Base-by-base conservation (phyloP, 495 filamentous ascomycete species). In the Penicillium maclennaniae region DNA sequence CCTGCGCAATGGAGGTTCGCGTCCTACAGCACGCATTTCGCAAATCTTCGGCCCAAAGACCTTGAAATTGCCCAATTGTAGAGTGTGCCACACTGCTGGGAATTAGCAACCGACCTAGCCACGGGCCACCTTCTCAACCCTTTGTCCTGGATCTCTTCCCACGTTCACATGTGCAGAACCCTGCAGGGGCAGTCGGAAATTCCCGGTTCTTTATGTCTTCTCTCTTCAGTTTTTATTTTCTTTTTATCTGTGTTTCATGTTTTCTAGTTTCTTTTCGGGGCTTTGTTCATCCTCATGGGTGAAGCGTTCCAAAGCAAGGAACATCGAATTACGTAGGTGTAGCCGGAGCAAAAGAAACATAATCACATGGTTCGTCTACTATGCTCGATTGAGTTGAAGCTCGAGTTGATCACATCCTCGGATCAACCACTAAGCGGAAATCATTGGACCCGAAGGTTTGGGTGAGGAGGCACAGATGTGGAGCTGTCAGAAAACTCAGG, bases 81-180 rank as follows among this genome's bases (percentile, higher is more conserved):
- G 37, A 10, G 1, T 19, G 50, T 59, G 16, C 62, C 62, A 62
- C 34, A 34, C 6, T 8, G 36, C 42, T 57, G 62, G 61, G 55
- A 59, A 65, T 59, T 57, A 31, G 44, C 51, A 58, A 57, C 59
- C 53, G 44, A 51, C 26, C 51, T 38, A 64, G 49, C 54, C 55
- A 59, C 53, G 53, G 59, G 43, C 47, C 60, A 43, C 39, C 39
- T 54, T 47, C 38, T 23, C 5, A 23, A 50, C 31, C 57, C 53
- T 52, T 40, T 48, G 37, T 47, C 36, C 53, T 61, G 55, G 59
- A 47, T 54, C 45, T 43, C 21, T 20, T 25, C 27, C 26, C 12
- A 16, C 19, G 27, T 48, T 23, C 10, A 49, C 53, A 49, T 45
- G 39, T 47, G 34, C 49, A 41, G 21, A 44, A 25, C 27, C 40